Conservation (phyloP, 352 stramenopile genomes). For the Globisporangium ultimum region DNA sequence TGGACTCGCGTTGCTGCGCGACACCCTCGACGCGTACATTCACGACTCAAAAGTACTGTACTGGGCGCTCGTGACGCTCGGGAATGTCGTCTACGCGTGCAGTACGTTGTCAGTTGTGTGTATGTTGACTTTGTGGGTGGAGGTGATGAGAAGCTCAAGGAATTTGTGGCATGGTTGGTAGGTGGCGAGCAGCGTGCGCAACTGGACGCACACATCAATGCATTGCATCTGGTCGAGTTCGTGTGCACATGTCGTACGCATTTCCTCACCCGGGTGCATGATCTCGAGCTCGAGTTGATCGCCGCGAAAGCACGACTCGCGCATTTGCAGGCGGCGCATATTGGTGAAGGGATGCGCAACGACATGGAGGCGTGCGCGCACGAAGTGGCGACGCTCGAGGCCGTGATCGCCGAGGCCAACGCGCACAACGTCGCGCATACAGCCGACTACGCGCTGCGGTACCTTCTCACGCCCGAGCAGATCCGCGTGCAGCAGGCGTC, state of each 20-base stretch:
- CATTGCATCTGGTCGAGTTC: slow-evolving; percentile 29
- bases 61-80: slow-evolving; percentile 47
- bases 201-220: slow-evolving; percentile 18
- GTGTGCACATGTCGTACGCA: slow-evolving; percentile 38
- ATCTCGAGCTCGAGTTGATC: slow-evolving; percentile 40
- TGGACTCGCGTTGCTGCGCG: slow-evolving; percentile 35
- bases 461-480: slow-evolving; percentile 52
- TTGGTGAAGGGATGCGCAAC: slow-evolving; percentile 70
- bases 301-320: slow-evolving; percentile 26
- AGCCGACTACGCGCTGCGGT: slow-evolving; percentile 61
- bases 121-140: too few relatives aligned
- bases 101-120: not conserved
- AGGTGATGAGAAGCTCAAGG: too few relatives aligned
- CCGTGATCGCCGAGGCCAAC: slow-evolving; percentile 31
- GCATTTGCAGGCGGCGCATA: slow-evolving; percentile 39
- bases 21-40: slow-evolving; percentile 31
- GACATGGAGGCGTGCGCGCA: slow-evolving; percentile 51
- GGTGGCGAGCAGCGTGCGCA: slow-evolving; percentile 13
- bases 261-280: slow-evolving; percentile 42
- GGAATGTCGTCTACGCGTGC: slow-evolving; percentile 49
- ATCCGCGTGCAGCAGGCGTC: slow-evolving; percentile 44
- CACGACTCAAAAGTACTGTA: slow-evolving; percentile 44
- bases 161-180: not conserved
- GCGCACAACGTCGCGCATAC: slow-evolving; percentile 46
- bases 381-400: slow-evolving; percentile 33